Evolutionary conservation across 176 grass and related monocot species (phyloP).

Genomic region (Saccharum officinarum): DNA sequence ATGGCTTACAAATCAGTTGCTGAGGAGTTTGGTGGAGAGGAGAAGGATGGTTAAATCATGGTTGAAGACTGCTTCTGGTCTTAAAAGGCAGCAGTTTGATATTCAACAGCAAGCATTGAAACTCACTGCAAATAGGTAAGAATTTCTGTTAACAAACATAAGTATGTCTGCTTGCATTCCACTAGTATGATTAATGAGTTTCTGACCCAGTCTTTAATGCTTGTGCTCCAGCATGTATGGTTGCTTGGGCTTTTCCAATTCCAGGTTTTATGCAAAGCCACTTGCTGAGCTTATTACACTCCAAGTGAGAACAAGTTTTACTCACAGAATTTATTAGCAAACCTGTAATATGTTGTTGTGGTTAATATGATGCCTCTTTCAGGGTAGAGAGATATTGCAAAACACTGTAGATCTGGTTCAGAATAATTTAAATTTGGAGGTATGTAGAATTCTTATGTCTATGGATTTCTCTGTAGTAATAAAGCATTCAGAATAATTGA

Average conservation of each 20-base stretch:
- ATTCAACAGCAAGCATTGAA: constrained; percentile 98
- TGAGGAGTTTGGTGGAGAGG: constrained; percentile 87
- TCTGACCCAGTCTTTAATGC: constrained; percentile 44
- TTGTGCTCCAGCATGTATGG: constrained; percentile 82
- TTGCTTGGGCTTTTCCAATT: constrained; percentile 95
- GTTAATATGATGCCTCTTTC: constrained; percentile 37
- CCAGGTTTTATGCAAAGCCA: constrained; percentile 95
- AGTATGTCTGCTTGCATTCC: not conserved
- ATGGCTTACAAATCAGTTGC: constrained; percentile 52
- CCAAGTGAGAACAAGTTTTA: constrained; percentile 66
- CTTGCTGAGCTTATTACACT: constrained; percentile 96
- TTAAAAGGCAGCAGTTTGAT: constrained; percentile 91
- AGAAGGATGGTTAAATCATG: constrained; percentile 95
- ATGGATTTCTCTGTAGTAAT: constrained; percentile 6
- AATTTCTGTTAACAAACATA: constrained; percentile 30
- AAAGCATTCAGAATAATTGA: constrained; percentile 14
- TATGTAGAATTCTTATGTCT: constrained; percentile 36
- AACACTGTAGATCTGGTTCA: constrained; percentile 97
- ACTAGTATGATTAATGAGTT: constrained; percentile 23
- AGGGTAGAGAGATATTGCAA: constrained; percentile 98
- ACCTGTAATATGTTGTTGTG: constrained; percentile 19
- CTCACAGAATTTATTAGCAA: constrained; percentile 27
- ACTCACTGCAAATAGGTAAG: constrained; percentile 94
- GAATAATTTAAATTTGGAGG: constrained; percentile 96
- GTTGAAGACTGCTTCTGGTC: constrained; percentile 86